Evolutionary conservation across 345 rosid species (phyloP), one percentile per base, ranked within the genome.

Genomic region (Lagerstroemia speciosa): DNA sequence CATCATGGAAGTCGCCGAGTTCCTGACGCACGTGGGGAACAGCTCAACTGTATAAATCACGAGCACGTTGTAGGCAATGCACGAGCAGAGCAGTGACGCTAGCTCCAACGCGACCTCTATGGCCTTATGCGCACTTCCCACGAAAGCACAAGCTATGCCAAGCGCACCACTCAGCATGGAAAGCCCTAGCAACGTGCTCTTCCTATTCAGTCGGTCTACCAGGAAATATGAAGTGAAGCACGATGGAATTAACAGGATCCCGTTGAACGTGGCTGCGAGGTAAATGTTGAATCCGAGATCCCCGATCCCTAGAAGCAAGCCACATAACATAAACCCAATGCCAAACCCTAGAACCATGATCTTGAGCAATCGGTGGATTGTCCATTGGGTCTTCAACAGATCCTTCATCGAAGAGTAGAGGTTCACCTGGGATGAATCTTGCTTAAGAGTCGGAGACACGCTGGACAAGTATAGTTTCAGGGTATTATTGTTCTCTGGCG

Each of bases 1-100:
- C 77, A 83, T 82, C 81, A 85, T 71, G 19, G 93, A 83, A 0
- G 86, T 73, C 0, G 93, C 93, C 33, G 90, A 81, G 78, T 88
- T 88, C 68, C 88, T 77, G 31, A 88, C 90, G 17, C 86, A 71
- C 0, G 90, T 85, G 11, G 88, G 93, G 48, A 88, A 85, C 72
- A 88, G 62, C 79, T 88, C 93, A 0, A 86, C 65, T 1, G 87
- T 84, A 80, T 78, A 79, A 15, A 89, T 81, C 30, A 81, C 27
- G 8, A 79, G 71, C 31, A 83, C 70, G 62, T 78, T 80, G 61
- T 81, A 75, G 16, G 79, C 83, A 2, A 67, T 71, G 57, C 86
- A 77, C 0, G 74, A 77, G 33, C 84, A 55, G 43, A 89, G 87
- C 52, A 87, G 85, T 2, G 91, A 80, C 1, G 64, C 78, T 20